Conservation (phyloP, 139 green algal species). For the Coccomyxa sp. region DNA sequence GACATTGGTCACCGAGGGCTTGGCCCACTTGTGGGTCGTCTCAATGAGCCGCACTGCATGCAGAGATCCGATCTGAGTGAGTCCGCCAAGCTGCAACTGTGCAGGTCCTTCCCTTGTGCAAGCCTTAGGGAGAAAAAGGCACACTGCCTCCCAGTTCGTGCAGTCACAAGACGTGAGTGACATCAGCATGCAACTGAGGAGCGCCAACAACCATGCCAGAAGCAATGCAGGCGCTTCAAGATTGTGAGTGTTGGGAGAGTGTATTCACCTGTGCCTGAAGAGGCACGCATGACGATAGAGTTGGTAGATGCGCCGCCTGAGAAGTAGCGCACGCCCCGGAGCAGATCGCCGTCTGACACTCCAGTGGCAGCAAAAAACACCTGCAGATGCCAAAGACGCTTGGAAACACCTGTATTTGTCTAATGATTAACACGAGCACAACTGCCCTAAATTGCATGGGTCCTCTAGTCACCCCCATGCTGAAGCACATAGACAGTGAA, state of each 20-base stretch:
- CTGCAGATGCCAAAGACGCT: no score
- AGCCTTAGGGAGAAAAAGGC: no score
- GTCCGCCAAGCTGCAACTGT: background rate
- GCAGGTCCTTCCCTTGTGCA: background rate
- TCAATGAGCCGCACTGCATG: slow-evolving; percentile 58
- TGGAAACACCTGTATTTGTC: no score
- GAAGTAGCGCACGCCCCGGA: slow-evolving; percentile 62
- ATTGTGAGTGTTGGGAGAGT: background rate
- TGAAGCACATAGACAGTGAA: no score
- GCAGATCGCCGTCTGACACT: slow-evolving; percentile 71
- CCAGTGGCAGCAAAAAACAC: slow-evolving; percentile 83
- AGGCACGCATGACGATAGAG: slow-evolving; percentile 74
- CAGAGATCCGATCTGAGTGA: background rate
- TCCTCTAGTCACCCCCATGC: no score
- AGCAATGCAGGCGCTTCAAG: background rate
- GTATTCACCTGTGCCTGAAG: slow-evolving; percentile 53
- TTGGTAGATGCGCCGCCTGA: slow-evolving; percentile 63
- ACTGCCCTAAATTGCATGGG: no score
- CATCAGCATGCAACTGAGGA: background rate
- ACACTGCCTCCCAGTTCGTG: background rate
- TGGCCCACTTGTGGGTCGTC: slow-evolving; percentile 63
- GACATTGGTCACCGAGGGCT: slow-evolving; percentile 50
- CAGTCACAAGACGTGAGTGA: slow-evolving; percentile 4
- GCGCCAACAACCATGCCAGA: background rate
- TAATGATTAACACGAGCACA: no score